Base-by-base conservation (phyloP, 2,329 filamentous ascomycete genomes). In the Aureobasidium musti region DNA sequence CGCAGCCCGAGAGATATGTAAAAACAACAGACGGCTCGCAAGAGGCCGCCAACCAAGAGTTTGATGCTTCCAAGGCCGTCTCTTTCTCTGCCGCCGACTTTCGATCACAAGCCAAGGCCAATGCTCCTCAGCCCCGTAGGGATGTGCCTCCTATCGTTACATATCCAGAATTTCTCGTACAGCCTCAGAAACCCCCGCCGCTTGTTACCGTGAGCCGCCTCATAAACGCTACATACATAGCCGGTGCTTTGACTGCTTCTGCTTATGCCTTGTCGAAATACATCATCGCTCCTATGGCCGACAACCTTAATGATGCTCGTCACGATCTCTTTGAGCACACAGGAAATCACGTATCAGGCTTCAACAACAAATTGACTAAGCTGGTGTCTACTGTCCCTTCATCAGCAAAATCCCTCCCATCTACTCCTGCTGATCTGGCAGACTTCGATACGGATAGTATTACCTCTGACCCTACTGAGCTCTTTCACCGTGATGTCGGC, bases 401-500 rank as follows among this genome's bases (percentile, higher is more conserved):
- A 63, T 73, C 65, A 66, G 76, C 72, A 26, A 69, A 72, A 43
- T 21, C 70, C 30, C 71, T 66, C 50, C 64, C 30, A 67, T 17
- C 19, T 72, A 61, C 59, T 68, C 74, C 71, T 37, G 70, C 76
- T 1, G 74, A 75, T 19, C 78, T 79, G 33, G 77, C 79, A 45
- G 72, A 77, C n/a, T 80, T 80, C 21, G 82, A 85, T 50, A 73
- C 72, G 17, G 82, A 83, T 26, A 83, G 82, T 50, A 71, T 80
- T 19, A 79, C 78, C 71, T 86, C 84, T 14, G 86, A 88, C 70
- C 91, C 91, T 0, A 87, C 89, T 0, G 91, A 94, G 76, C 84
- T 93, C 69, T 95, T 91, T 78, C 90, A 93, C 76, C 86, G 90
- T 53, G 91, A 95, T 74, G 84, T 91, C 68, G 90, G 90, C 69